Evolutionary conservation across 495 filamentous ascomycete species (phyloP), one percentile per base, ranked within the genome.

Genomic region (Penicillium longicatenatum): DNA sequence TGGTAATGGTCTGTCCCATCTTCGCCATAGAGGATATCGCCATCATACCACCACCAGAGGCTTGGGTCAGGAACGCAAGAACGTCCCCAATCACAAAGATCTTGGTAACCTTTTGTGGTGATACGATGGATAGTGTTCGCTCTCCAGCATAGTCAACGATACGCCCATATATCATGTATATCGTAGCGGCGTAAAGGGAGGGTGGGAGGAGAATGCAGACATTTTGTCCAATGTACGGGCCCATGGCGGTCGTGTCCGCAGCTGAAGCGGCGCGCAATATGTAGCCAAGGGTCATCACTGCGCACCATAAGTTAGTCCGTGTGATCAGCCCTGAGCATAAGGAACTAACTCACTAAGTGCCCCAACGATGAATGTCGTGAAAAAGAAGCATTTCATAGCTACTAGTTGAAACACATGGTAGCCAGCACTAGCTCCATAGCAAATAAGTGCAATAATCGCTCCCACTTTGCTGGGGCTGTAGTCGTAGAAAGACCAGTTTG

Each of bases 131-230:
- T n/a, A 67, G 39, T 2, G 70, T 37, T 31, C 64, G 68, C 6
- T 55, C 47, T 12, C 55, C 54, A 17, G 60, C 57, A 41, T 52
- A 61, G 3, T 41, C 24, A 22, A 74, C 68, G 29, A 72, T 61
- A 1, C 70, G 62, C n/a, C 70, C 70, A 26, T 71, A 68, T 43
- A 59, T 65, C 70, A 75, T 75, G 61, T 75, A 75, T 22, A 75
- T 68, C 11, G 71, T 67, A 10, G 72, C 72, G 31, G 62, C 62
- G 26, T 61, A 65, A 16, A 52, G 70, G 0, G 68, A 64, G 2
- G 68, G 70, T 0, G 62, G 66, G 31, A 71, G 56, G 9, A 75
- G 44, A 42, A 73, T 60, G 43, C 66, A 58, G 19, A 66, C 43
- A 12, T 54, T 57, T 59, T 75, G 72, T 16, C 58, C 35, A 53